Evolutionary conservation across 805 yeast species (phyloP).

Genomic region (Starmerella kuoi): DNA sequence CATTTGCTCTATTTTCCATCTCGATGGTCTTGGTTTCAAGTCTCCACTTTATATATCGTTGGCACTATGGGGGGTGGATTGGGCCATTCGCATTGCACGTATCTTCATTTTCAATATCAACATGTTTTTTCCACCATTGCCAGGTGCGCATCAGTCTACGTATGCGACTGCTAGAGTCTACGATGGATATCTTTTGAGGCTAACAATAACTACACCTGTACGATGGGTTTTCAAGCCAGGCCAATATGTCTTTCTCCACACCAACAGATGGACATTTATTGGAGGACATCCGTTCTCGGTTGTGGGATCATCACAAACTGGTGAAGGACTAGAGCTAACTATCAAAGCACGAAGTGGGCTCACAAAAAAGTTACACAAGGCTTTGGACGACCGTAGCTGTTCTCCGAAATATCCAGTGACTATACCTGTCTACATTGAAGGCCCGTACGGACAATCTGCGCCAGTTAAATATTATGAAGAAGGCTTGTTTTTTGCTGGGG

Average conservation of each 20-base stretch:
- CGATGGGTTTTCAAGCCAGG: slow-evolving; percentile 50
- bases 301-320: slow-evolving; percentile 32
- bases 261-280: slow-evolving; percentile 39
- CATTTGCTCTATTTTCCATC: slow-evolving; percentile 45
- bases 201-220: slow-evolving; percentile 40
- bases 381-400: slow-evolving; percentile 28
- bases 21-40: slow-evolving; percentile 41
- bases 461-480: slow-evolving; percentile 40
- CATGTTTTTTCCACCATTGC: slow-evolving; percentile 30
- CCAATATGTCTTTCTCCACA: slow-evolving; percentile 48
- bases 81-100: slow-evolving; percentile 44
- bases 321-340: slow-evolving; percentile 37
- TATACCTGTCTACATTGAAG: slow-evolving; percentile 42
- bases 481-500: slow-evolving; percentile 47
- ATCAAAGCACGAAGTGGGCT: slow-evolving; percentile 45
- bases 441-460: slow-evolving; percentile 44
- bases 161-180: slow-evolving; percentile 34
- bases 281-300: slow-evolving; percentile 61
- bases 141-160: slow-evolving; percentile 24
- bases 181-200: slow-evolving; percentile 38
- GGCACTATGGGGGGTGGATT: slow-evolving; percentile 57
- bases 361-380: slow-evolving; percentile 33
- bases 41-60: slow-evolving; percentile 43
- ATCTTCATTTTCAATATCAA: slow-evolving; percentile 30
- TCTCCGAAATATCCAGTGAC: slow-evolving; percentile 27